Base-by-base conservation (phyloP, 140 eudicot genomes). In the Oenanthe javanica region DNA sequence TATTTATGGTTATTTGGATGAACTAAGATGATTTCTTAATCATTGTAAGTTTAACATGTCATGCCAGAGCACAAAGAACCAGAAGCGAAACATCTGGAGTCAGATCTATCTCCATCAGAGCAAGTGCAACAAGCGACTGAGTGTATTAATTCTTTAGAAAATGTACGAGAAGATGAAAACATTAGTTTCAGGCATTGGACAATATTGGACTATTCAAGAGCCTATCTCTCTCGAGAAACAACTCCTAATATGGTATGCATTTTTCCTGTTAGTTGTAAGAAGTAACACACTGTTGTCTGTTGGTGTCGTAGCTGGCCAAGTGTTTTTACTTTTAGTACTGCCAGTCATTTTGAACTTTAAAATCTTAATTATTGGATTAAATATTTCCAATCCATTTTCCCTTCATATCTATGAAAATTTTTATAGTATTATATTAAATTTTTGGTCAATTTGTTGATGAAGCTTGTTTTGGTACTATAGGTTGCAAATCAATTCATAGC, bases 201-300 rank as follows among this genome's bases (percentile, higher is more conserved):
- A 46, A 89, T 93, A 61, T 4, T 86, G 88, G 99, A 95, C 80
- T 95, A 95, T 81, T 88, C 97, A 63, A 89, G 83, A 79, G 99
- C 99, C 79, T 95, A 95, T 80, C 55, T 75, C 36, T 90, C 96
- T 16, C 83, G 87, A 83, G 69, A 86, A 61, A 55, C 87, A 46
- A 90, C 97, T 91, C 99, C 99, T 7, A 87, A 72, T 63, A 71
- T 80, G 91, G 99, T 95, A 83, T 54, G 82, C 66, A 6, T 72
- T 45, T 3, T 19, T 21, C 23, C 11, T n/a, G 70, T 61, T 61
- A 61, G 70, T 61, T 61, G 40, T 3, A 73, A 43, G 27, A 46
- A 18, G 38, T 73, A 43, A 6, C 3, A 72, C n/a, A n/a, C n/a
- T n/a, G n/a, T n/a, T 43, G 18, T n/a, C 16, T 15, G 9, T 43